Evolutionary conservation across 768 basidiomycete species (phyloP).

Genomic region (Vishniacozyma victoriae): DNA sequence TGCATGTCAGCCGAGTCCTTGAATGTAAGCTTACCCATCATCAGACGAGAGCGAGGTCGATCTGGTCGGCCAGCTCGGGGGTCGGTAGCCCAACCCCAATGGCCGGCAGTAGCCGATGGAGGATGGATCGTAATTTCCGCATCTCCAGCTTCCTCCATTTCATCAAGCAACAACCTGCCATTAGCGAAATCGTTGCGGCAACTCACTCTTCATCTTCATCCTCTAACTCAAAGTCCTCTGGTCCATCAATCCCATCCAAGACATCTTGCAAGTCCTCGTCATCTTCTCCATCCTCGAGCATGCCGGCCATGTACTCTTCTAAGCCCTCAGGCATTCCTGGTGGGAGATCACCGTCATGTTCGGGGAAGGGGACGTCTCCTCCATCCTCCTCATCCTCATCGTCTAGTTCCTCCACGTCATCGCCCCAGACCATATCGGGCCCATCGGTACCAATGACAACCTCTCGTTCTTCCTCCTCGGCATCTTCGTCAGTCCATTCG

Average conservation of each 20-base stretch:
- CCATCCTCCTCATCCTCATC: slow-evolving; percentile 2
- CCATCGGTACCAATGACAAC: slow-evolving; percentile 13
- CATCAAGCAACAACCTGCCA: no score
- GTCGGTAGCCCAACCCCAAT: slow-evolving; percentile 34
- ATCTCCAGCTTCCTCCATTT: slow-evolving; percentile 10
- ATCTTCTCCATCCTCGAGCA: no score
- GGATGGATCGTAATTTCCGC: slow-evolving; percentile 13
- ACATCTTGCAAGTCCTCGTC: no score
- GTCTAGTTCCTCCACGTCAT: neutral
- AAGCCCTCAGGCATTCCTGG: no score
- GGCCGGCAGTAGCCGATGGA: neutral
- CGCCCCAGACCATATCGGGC: slow-evolving; percentile 8
- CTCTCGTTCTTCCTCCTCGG: slow-evolving; percentile 13
- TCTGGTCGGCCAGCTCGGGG: no score
- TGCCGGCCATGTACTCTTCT: no score
- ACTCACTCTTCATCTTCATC: slow-evolving; percentile 50
- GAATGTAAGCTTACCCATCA: slow-evolving; percentile 3
- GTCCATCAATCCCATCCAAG: neutral
- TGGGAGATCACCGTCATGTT: slow-evolving; percentile 1
- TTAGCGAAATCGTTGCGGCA: no score
- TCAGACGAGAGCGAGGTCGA: slow-evolving; percentile 5
- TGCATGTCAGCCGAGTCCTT: neutral
- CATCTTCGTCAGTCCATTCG: slow-evolving; percentile 10
- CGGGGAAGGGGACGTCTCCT: no score
- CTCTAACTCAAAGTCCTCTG: slow-evolving; percentile 10